These are phyloP conservation scores for Tricholoma sp. DNA, from an alignment of 768 basidiomycete species.

Conservation along the genomic window DNA sequence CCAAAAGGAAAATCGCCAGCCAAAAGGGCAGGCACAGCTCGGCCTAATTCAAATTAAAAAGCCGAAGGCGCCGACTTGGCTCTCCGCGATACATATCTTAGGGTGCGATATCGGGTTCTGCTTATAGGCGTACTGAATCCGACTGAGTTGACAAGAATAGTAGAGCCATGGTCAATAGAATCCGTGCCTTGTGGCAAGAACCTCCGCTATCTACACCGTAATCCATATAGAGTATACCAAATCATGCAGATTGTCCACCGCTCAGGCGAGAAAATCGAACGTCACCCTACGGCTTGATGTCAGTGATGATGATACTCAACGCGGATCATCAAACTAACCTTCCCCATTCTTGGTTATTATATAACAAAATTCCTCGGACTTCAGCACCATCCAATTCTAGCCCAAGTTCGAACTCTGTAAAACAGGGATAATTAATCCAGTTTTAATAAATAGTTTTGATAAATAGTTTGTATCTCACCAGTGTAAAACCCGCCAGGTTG, in stretches of 20 bases:
- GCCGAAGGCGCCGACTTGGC: background rate
- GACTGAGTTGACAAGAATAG: background rate
- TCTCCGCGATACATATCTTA: background rate
- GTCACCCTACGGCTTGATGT: conserved; percentile 31
- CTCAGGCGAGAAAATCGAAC: conserved; percentile 42
- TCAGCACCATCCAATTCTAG: conserved; percentile 83
- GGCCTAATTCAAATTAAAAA: background rate
- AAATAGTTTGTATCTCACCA: too few species aligned
- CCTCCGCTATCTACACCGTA: background rate
- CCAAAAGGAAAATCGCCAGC: background rate
- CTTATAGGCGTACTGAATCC: background rate
- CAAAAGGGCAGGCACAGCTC: background rate
- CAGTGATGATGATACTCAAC: conserved; percentile 5
- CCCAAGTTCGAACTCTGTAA: conserved; percentile 75
- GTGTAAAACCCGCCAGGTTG: conserved; percentile 71
- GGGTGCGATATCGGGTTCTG: background rate
- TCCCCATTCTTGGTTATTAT: conserved; percentile 77
- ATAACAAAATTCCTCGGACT: conserved; percentile 75
- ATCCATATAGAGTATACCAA: background rate
- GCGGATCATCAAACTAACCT: too few species aligned
- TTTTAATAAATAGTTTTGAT: background rate
- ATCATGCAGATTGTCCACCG: background rate
- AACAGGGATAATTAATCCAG: conserved; percentile 6
- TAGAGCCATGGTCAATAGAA: background rate
- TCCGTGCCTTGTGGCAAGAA: background rate